Percentiles rank a stretch among this genome's conserved stretches.
Evolutionary conservation across 805 yeast genomes (phyloP).

Genomic region (Lipomyces yamanashiensis): DNA sequence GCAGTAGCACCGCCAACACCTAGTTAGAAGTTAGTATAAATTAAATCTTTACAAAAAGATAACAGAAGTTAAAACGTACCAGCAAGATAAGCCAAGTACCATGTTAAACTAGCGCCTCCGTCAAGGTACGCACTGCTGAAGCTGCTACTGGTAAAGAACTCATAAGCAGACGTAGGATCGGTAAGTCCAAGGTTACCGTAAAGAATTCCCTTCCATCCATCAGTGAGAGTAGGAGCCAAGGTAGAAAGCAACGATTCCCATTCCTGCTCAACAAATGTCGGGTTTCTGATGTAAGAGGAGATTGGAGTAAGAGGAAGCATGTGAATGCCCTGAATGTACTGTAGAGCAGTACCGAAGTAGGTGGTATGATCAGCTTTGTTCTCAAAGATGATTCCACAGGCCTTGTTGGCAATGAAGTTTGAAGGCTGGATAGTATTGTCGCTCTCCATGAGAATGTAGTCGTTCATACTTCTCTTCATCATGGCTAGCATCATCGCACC

Average conservation of each 20-base stretch:
- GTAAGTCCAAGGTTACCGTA: slow-evolving; percentile 74
- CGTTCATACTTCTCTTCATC: slow-evolving; percentile 58
- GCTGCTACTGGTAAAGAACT: slow-evolving; percentile 59
- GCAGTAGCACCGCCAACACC: slow-evolving; percentile 22
- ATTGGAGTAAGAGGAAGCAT: slow-evolving; percentile 74
- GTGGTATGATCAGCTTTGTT: slow-evolving; percentile 76
- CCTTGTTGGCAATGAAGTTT: slow-evolving; percentile 60
- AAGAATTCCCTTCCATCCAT: slow-evolving; percentile 68
- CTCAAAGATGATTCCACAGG: slow-evolving; percentile 70
- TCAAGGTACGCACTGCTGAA: slow-evolving; percentile 69
- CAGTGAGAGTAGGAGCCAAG: slow-evolving; percentile 52
- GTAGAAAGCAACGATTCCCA: slow-evolving; percentile 58
- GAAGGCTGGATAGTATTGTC: slow-evolving; percentile 58
- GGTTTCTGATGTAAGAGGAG: slow-evolving; percentile 59
- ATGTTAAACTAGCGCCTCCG: slow-evolving; percentile 82
- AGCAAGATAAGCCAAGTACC: slow-evolving; percentile 79
- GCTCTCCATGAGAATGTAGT: slow-evolving; percentile 57
- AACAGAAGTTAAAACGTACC: slow-evolving; percentile 10
- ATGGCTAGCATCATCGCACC: slow-evolving; percentile 65
- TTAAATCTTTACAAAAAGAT: not conserved
- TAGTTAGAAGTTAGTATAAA: not conserved
- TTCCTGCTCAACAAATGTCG: slow-evolving; percentile 57
- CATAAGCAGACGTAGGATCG: slow-evolving; percentile 67
- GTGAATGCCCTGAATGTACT: slow-evolving; percentile 78
- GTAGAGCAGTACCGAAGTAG: slow-evolving; percentile 63